Evolutionary conservation across 768 basidiomycete genomes (phyloP).

Genomic region (Leccinum sublutescens): DNA sequence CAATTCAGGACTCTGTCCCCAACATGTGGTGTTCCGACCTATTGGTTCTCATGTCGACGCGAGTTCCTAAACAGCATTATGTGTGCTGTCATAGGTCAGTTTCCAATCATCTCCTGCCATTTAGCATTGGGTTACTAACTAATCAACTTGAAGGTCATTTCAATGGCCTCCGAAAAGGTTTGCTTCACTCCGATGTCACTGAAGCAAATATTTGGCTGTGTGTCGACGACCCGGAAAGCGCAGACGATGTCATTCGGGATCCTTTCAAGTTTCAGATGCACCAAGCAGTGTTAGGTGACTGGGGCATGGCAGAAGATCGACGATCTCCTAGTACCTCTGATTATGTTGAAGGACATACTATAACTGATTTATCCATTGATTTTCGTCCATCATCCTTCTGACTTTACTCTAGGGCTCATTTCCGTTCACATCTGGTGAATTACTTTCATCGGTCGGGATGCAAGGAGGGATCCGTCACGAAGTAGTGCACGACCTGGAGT

Average conservation of each 20-base stretch:
- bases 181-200: not conserved
- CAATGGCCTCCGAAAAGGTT: not conserved
- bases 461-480: not conserved
- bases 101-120: not conserved
- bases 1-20: not conserved
- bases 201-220: not conserved
- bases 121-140: too few relatives aligned
- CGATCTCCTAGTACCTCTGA: not conserved
- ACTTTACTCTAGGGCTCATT: not conserved
- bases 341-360: not conserved
- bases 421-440: not conserved
- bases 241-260: not conserved
- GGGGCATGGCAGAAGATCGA: not conserved
- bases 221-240: not conserved
- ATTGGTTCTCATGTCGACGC: not conserved
- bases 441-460: not conserved
- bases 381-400: too few relatives aligned
- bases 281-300: not conserved
- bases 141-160: not conserved
- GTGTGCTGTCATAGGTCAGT: not conserved
- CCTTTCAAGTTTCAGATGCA: not conserved
- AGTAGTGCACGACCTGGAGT: not conserved
- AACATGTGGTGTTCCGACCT: not conserved
- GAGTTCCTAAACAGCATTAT: not conserved
- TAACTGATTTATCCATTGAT: not conserved